These are phyloP conservation scores for Magnolia sinica DNA, from an alignment of 164 flowering plant genomes.

Conservation along the genomic window DNA sequence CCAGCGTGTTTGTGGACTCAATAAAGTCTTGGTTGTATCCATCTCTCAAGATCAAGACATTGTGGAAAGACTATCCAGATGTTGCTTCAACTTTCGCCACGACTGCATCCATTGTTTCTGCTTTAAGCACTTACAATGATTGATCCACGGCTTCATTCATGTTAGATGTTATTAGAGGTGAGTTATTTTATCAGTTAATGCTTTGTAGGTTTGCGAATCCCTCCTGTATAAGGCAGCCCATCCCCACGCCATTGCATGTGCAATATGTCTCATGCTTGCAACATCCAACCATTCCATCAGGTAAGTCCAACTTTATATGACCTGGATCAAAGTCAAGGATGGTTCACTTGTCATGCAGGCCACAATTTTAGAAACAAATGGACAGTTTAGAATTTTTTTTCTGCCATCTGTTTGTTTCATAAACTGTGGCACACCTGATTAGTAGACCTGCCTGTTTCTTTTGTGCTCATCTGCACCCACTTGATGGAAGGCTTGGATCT, in stretches of 20 bases:
- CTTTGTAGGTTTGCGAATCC: conserved; percentile 11
- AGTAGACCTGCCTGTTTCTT: too few relatives aligned
- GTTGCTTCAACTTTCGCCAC: conserved; percentile 66
- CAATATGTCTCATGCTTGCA: neutral
- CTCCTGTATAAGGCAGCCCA: neutral
- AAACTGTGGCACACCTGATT: too few relatives aligned
- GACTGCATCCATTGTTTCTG: conserved; percentile 78
- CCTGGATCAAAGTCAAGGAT: too few relatives aligned
- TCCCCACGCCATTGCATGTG: neutral
- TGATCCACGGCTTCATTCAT: neutral
- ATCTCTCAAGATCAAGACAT: conserved; percentile 58
- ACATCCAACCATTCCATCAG: neutral
- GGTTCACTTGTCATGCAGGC: too few relatives aligned
- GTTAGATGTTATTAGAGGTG: neutral
- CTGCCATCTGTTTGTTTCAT: too few relatives aligned
- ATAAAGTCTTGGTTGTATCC: conserved; percentile 79
- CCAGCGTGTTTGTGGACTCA: conserved; percentile 56
- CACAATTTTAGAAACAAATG: too few relatives aligned
- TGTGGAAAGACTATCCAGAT: conserved; percentile 88
- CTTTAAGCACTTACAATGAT: conserved; percentile 67
- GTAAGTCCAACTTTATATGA: too few relatives aligned
- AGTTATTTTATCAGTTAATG: neutral
- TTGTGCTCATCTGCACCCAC: too few relatives aligned
- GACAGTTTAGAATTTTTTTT: too few relatives aligned
- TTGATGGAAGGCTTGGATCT: too few relatives aligned